phyloP scores from a whole-genome alignment of 148 eudicot species.

The Euryodendron excelsum region DNA sequence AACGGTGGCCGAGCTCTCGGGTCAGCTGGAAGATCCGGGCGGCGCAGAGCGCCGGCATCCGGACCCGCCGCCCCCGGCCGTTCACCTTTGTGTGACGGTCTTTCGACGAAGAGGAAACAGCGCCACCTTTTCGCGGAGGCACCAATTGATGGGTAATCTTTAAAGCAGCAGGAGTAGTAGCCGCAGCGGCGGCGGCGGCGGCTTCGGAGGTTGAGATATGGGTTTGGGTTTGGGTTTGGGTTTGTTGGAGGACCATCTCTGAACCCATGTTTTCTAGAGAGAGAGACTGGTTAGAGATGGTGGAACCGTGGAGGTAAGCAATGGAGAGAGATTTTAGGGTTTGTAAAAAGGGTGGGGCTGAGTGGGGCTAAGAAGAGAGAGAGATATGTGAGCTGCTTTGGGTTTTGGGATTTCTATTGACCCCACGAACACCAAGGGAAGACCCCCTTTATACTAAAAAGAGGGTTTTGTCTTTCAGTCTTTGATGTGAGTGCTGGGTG shows the following conservation, averaged over 20 bases:
- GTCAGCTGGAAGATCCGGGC: constrained; percentile 33
- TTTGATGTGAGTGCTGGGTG: too few species aligned
- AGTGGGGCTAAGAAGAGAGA: too few species aligned
- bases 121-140: not conserved
- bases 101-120: not conserved
- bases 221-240: not conserved
- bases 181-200: too few species aligned
- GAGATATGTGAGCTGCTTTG: too few species aligned
- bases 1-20: constrained; percentile 27
- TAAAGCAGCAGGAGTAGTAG: too few species aligned
- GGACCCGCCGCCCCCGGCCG: constrained; percentile 28
- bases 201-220: not conserved
- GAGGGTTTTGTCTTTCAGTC: too few species aligned
- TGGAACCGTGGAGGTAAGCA: not conserved
- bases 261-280: constrained; percentile 1
- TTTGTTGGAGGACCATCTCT: not conserved
- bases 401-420: too few species aligned
- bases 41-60: constrained; percentile 25
- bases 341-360: too few species aligned
- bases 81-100: constrained; percentile 28
- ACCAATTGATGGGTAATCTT: not conserved
- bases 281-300: not conserved
- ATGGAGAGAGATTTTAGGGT: too few species aligned
- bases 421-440: too few species aligned
- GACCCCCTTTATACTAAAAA: too few species aligned